These are phyloP conservation scores for Rhodomyrtus tomentosa DNA, from an alignment of 345 rosid genomes.

Conservation along the genomic window DNA sequence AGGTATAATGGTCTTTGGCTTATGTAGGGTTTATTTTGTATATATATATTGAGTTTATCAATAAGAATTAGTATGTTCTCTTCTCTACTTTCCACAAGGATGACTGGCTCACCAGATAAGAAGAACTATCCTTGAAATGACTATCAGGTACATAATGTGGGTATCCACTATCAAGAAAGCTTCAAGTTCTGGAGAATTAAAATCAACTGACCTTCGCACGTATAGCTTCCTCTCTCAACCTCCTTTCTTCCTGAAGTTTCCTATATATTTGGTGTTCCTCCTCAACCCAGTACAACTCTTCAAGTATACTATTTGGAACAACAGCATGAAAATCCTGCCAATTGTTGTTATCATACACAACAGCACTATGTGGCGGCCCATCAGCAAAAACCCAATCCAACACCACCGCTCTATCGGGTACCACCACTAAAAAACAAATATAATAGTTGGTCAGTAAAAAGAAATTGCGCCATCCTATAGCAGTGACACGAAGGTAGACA, in stretches of 20 bases:
- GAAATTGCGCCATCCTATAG: not conserved
- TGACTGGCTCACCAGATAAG: not conserved
- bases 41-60: too few relatives aligned
- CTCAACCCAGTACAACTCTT: conserved; percentile 61
- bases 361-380: conserved; percentile 68
- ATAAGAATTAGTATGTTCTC: too few relatives aligned
- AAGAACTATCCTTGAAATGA: not conserved
- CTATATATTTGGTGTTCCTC: conserved; percentile 48
- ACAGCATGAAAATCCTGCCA: conserved; percentile 66
- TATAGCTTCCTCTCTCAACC: conserved; percentile 54
- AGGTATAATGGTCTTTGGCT: too few relatives aligned
- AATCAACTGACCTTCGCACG: conserved; percentile 52
- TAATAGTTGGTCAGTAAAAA: not conserved
- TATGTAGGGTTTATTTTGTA: too few relatives aligned
- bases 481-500: not conserved
- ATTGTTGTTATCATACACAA: conserved; percentile 63
- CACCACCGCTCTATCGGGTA: conserved; percentile 50
- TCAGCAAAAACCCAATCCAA: conserved; percentile 93
- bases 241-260: conserved; percentile 67
- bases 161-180: not conserved
- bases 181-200: not conserved
- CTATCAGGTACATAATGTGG: not conserved
- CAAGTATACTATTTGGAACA: conserved; percentile 37
- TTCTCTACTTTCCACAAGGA: not conserved
- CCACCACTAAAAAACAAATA: conserved; percentile 38